phyloP scores from a whole-genome alignment of 495 filamentous ascomycete genomes.

The Oleoguttula mirabilis region DNA sequence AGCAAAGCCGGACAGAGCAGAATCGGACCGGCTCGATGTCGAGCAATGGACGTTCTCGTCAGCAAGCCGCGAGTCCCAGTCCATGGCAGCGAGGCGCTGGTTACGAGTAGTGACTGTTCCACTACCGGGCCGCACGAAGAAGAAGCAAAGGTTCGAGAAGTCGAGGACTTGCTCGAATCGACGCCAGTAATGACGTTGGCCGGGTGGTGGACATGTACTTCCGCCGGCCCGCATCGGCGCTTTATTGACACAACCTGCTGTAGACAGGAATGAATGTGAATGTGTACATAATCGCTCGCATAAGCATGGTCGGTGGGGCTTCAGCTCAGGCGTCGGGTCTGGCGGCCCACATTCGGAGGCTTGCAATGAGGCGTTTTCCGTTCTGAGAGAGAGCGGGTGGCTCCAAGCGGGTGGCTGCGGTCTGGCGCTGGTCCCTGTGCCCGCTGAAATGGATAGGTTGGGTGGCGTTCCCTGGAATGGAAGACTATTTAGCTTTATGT shows the following conservation, averaged over 20 bases:
- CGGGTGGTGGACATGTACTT: constrained; percentile 14
- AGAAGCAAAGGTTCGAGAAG: neutral
- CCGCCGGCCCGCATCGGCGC: neutral
- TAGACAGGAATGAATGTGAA: neutral
- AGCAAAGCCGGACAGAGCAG: constrained; percentile 37
- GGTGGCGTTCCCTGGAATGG: too few relatives aligned
- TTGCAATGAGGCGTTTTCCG: too few relatives aligned
- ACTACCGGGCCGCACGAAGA: neutral
- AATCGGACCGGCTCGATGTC: constrained; percentile 27
- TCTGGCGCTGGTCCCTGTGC: too few relatives aligned
- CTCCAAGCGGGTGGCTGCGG: too few relatives aligned
- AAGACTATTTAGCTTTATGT: too few relatives aligned
- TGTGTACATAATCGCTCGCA: neutral
- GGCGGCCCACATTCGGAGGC: too few relatives aligned
- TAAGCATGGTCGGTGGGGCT: too few relatives aligned
- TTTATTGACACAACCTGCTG: too few relatives aligned
- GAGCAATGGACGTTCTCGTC: neutral
- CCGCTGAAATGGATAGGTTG: too few relatives aligned
- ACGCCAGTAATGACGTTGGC: constrained; percentile 4
- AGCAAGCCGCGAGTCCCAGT: constrained; percentile 27
- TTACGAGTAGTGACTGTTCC: constrained; percentile 34
- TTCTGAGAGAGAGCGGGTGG: too few relatives aligned
- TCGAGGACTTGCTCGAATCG: neutral
- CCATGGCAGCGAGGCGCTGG: constrained; percentile 58
- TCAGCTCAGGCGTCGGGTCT: too few relatives aligned